Conservation (phyloP, 257 asterid species). For the Scutellaria minor region DNA sequence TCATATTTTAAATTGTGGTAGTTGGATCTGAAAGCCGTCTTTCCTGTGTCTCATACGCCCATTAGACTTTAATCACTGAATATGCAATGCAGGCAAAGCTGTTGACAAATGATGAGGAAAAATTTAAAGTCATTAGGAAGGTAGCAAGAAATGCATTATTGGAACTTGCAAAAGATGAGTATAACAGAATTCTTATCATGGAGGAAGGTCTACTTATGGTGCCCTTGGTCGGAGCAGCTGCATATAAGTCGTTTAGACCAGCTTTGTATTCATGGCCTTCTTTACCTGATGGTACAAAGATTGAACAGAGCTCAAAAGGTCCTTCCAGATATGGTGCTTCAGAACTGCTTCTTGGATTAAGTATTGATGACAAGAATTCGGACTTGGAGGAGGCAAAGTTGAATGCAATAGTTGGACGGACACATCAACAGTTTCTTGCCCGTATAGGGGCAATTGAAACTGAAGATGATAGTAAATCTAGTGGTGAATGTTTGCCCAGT, state of each 20-base stretch:
- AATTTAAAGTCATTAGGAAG: conserved; percentile 60
- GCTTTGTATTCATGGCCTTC: conserved; percentile 81
- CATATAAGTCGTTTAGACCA: conserved; percentile 75
- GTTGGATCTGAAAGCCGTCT: not conserved
- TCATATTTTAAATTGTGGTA: not conserved
- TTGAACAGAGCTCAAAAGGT: conserved; percentile 56
- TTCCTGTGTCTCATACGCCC: not conserved
- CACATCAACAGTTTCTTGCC: conserved; percentile 84
- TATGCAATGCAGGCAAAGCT: conserved; percentile 67
- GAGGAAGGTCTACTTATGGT: conserved; percentile 85
- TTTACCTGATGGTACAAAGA: conserved; percentile 80
- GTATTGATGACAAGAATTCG: conserved; percentile 45
- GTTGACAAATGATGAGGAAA: conserved; percentile 53
- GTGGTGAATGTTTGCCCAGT: conserved; percentile 36
- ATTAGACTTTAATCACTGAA: conserved; percentile 25
- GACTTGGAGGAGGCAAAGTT: conserved; percentile 68
- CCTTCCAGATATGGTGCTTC: conserved; percentile 85
- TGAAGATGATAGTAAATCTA: conserved; percentile 54
- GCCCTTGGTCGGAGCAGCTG: conserved; percentile 80
- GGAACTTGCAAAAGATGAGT: conserved; percentile 80
- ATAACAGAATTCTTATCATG: conserved; percentile 64
- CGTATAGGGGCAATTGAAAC: conserved; percentile 83
- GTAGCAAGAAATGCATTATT: conserved; percentile 69
- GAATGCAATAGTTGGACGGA: conserved; percentile 68
- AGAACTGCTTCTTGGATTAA: conserved; percentile 70